Base-by-base conservation (phyloP, 345 rosid species). In the Leavenworthia alabamica region DNA sequence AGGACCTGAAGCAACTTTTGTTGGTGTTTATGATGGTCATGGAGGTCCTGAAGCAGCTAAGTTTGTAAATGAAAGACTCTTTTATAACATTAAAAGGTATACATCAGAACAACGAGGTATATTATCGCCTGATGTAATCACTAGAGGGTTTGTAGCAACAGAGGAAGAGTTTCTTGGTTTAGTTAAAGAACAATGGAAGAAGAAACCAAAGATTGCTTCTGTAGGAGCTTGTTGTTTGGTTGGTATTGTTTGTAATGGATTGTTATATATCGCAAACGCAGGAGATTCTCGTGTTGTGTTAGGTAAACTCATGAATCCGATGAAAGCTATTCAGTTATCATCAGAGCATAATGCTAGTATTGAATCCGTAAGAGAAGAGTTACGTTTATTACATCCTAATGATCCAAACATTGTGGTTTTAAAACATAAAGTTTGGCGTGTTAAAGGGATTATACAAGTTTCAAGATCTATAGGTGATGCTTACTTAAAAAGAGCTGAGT, bases 391-490 rank as follows among this genome's bases (percentile, higher is more conserved):
- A 82, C 97, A 94, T 78, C 99, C 99, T n/a, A 57, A 94, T 74
- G 97, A 94, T 79, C 93, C 99, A 24, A 84, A 79, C 47, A 86
- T 94, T 3, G 99, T 94, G 41, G 86, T 90, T n/a, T 74, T 88
- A 61, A 90, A 82, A 71, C 90, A 90, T 75, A 86, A 84, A 39
- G 97, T 90, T 64, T 94, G 99, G 99, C 97, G 97, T 6, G 96
- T 94, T 23, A 90, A 88, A 81, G 99, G 99, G 59, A 70, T 94
- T 36, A 90, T 94, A 73, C 99, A 93, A 92, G 75, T 94, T 26
- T 90, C 97, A 1, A 90, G 99, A 75, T 84, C 99, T 44, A 86
- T 90, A 0, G 99, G 99, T 3, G 99, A 94, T 72, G 99, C 96
- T 14, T 94, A 94, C 78, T 71, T 94, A 20, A 94, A 94, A 79